These are phyloP conservation scores for Rhodotorula kratochvilovae DNA, from an alignment of 768 basidiomycete species.

Conservation along the genomic window DNA sequence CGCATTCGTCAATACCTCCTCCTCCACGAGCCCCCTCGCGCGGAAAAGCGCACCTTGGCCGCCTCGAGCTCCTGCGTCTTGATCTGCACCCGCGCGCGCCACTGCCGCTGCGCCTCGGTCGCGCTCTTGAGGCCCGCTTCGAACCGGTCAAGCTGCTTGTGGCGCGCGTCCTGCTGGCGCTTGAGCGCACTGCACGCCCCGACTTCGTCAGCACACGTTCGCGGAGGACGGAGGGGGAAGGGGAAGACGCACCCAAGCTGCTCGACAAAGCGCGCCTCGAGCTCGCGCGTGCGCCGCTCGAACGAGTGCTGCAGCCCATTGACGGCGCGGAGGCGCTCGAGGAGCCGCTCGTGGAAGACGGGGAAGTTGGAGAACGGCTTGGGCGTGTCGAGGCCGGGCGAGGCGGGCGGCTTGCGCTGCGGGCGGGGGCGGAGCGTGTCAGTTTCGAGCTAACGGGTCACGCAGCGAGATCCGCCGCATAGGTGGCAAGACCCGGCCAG, in stretches of 20 bases:
- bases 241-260: conserved; percentile 54
- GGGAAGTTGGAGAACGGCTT: conserved; percentile 85
- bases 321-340: conserved; percentile 76
- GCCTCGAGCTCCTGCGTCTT: conserved; percentile 89
- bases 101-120: conserved; percentile 71
- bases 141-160: conserved; percentile 90
- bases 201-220: background rate
- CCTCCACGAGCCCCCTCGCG: background rate
- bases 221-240: no score
- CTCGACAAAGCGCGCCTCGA: conserved; percentile 67
- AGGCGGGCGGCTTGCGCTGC: conserved; percentile 17
- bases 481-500: background rate
- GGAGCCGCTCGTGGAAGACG: conserved; percentile 90
- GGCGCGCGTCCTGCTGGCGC: conserved; percentile 78
- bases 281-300: conserved; percentile 75
- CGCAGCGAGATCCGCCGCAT: no score
- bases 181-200: conserved; percentile 56
- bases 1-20: background rate
- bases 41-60: conserved; percentile 59
- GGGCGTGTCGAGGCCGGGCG: conserved; percentile 50
- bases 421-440: background rate
- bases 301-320: conserved; percentile 80
- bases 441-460: background rate
- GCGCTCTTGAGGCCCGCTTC: conserved; percentile 77
- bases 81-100: conserved; percentile 73